phyloP scores from a whole-genome alignment of 768 basidiomycete genomes.

The Calocybe cyanea region DNA sequence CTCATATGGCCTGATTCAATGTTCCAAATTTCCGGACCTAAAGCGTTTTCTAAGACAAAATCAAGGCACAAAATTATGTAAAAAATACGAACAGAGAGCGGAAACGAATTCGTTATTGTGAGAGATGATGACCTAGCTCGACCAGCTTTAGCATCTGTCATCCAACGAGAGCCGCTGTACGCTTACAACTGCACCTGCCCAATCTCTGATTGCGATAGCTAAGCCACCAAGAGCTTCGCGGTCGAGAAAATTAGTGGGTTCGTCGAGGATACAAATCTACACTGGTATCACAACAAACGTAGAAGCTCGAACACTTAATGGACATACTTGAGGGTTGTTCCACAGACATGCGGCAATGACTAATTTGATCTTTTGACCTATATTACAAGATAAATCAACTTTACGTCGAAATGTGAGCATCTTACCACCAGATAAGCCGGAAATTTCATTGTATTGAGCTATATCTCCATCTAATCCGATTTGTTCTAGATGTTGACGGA shows the following conservation, averaged over 20 bases:
- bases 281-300: slow-evolving; percentile 1
- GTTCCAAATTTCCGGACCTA: slow-evolving; percentile 93
- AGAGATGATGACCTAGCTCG: slow-evolving; percentile 81
- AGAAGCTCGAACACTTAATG: background rate
- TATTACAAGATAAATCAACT: slow-evolving; percentile 5
- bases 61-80: slow-evolving; percentile 4
- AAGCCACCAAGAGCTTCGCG: slow-evolving; percentile 93
- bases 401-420: background rate
- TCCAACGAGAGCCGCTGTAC: slow-evolving; percentile 8
- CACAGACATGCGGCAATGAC: slow-evolving; percentile 93
- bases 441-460: slow-evolving; percentile 96
- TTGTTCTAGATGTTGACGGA: slow-evolving; percentile 91
- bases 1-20: slow-evolving; percentile 82
- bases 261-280: slow-evolving; percentile 76
- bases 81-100: slow-evolving; percentile 61
- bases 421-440: slow-evolving; percentile 87
- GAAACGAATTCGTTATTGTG: slow-evolving; percentile 90
- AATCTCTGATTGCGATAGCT: slow-evolving; percentile 91
- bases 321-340: slow-evolving; percentile 85
- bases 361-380: slow-evolving; percentile 95
- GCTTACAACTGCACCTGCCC: slow-evolving; percentile 86
- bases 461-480: slow-evolving; percentile 97
- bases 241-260: slow-evolving; percentile 97
- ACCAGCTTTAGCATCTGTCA: background rate
- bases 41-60: slow-evolving; percentile 2